Conservation (phyloP, 2,329 filamentous ascomycete species). For the Alternaria angustiovoidea region DNA sequence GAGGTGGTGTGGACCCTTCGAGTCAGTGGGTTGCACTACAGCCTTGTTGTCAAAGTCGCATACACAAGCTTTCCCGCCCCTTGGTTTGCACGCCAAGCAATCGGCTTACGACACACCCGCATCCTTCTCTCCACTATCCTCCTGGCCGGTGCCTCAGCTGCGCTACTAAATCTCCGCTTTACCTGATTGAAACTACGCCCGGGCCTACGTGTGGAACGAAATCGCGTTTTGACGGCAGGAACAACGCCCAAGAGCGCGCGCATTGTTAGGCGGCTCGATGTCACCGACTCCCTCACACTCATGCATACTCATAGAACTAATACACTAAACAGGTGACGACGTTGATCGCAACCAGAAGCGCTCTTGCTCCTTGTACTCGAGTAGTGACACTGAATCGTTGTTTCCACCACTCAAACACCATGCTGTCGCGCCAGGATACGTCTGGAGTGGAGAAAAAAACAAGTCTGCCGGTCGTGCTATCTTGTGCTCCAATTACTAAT, state of each 20-base stretch:
- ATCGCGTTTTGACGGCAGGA: neutral
- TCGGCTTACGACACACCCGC: slow-evolving; percentile 7
- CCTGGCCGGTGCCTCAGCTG: neutral
- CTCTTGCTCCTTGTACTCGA: neutral
- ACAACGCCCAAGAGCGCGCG: neutral
- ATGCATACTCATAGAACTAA: neutral
- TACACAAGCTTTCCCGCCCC: slow-evolving; percentile 5
- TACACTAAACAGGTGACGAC: neutral
- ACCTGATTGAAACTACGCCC: neutral
- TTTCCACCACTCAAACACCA: slow-evolving; percentile 1
- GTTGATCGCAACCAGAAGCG: slow-evolving; percentile 6
- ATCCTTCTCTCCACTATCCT: neutral
- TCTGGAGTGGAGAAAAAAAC: neutral
- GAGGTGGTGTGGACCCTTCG: neutral
- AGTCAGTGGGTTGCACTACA: neutral
- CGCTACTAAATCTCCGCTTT: neutral
- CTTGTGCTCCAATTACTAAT: neutral
- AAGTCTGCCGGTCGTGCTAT: neutral
- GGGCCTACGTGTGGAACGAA: neutral
- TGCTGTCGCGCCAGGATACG: neutral
- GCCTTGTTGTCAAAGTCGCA: neutral
- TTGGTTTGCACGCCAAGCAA: slow-evolving; percentile 6
- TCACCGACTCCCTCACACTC: neutral
- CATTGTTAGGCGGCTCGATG: neutral
- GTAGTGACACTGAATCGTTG: neutral